Percentiles rank a stretch among this genome's conserved stretches.
Conservation (phyloP, 78 protist genomes). For the Salpingoeca rosetta region DNA sequence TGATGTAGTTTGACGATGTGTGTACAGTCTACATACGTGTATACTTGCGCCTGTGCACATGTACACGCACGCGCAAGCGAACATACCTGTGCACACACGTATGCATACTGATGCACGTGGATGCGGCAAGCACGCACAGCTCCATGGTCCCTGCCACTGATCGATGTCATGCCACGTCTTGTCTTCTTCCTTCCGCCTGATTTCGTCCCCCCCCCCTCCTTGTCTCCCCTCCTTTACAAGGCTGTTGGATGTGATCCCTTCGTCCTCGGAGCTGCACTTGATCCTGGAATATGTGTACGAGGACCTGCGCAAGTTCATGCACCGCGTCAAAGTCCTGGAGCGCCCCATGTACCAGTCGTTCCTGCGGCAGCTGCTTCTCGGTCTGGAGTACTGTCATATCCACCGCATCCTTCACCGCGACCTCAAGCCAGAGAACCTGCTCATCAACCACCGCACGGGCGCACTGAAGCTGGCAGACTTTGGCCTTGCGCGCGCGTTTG, state of each 20-base stretch:
- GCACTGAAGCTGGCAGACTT: conserved; percentile 97
- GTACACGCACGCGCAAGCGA: no score
- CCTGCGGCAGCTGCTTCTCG: conserved; percentile 83
- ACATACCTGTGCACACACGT: no score
- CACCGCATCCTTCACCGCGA: conserved; percentile 94
- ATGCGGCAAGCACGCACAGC: not conserved
- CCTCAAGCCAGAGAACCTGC: conserved; percentile 96
- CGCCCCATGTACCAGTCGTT: conserved; percentile 32
- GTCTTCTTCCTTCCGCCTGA: not conserved
- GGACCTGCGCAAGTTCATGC: conserved; percentile 88
- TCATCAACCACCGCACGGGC: conserved; percentile 76
- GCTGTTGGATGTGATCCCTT: conserved; percentile 72
- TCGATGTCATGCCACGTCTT: not conserved
- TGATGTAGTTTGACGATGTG: no score
- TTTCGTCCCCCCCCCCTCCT: no score
- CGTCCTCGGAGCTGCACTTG: conserved; percentile 89
- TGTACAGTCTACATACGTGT: no score
- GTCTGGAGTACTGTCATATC: conserved; percentile 92
- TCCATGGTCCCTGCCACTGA: not conserved
- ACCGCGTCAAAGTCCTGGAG: conserved; percentile 53
- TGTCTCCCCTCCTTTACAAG: conserved; percentile 28
- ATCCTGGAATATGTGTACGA: conserved; percentile 97
- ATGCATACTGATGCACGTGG: no score
- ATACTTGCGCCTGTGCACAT: no score
- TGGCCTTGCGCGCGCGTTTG: conserved; percentile 98